Base-by-base conservation (phyloP, 163 green algal species). In the Chlamydomonas reinhardtii region DNA sequence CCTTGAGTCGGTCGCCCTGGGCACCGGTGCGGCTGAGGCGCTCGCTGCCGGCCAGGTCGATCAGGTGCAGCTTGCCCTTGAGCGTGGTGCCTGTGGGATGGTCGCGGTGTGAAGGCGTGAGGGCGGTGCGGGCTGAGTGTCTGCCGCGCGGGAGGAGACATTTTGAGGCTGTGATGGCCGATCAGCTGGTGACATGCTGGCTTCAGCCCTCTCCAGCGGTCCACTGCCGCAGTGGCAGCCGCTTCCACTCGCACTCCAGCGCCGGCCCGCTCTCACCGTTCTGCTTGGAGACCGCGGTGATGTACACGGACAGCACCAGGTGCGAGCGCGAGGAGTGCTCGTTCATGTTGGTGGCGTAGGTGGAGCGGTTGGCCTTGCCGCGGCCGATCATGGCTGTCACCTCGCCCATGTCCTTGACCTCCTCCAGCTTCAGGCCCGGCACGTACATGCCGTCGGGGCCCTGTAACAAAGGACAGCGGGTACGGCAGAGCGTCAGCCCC, bases 281-380 rank as follows among this genome's bases (percentile, higher is more conserved):
- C 19, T 80, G 15, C 80, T 79, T 86, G 27, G 34, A 66, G 34
- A 39, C 52, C 17, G n/a, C 75, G 31, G 25, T 72, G 19, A 88
- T 77, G 81, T 94, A 92, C 4, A 95, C 69, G 17, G 87, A 89
- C 48, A 96, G 90, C 77, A 96, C 92, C 76, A 95, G 89, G 90
- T 96, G 94, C 20, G 89, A 94, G 34, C 95, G 88, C 19, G 65
- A 88, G 34, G 77, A 92, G 88, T 97, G 95, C 91, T 97, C 93
- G 82, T 97, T 97, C 90, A 95, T 94, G 88, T 96, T 97, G 84
- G 94, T 96, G 35, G 91, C 91, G 81, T 92, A 94, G 0, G 92
- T 95, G 65, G 88, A 93, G 77, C 94, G 92, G 89, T 93, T 92
- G 56, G 89, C 73, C 79, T 94, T 93, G 84, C 86, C 92, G 37